phyloP scores from a whole-genome alignment of 371 early-diverging fungal species.

The Syncephalastrum contaminatum region DNA sequence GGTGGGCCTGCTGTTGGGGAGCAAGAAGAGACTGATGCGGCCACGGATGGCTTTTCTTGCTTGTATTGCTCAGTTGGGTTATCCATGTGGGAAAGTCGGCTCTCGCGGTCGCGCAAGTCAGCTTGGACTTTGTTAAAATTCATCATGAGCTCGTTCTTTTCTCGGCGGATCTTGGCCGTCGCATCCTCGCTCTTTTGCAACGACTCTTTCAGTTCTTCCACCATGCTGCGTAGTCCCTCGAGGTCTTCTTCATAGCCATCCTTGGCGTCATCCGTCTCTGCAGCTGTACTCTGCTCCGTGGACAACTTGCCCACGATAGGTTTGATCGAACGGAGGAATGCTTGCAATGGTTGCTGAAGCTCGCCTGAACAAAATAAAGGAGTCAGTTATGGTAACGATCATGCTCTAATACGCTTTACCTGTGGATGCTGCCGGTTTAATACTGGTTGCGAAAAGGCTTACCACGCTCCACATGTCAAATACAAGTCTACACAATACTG shows the following conservation, averaged over 20 bases:
- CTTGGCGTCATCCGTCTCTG: not conserved
- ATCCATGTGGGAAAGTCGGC: conserved; percentile 18
- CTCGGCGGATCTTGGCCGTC: conserved; percentile 40
- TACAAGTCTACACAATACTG: conserved; percentile 18
- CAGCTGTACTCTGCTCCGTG: conserved; percentile 8
- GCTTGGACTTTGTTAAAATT: conserved; percentile 40
- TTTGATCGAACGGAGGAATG: conserved; percentile 43
- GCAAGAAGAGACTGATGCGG: conserved; percentile 4
- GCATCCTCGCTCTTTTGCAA: conserved; percentile 32
- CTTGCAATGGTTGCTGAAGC: conserved; percentile 30
- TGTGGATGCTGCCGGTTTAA: conserved; percentile 22
- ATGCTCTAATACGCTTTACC: conserved; percentile 14
- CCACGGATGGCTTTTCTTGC: not conserved
- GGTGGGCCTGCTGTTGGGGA: conserved; percentile 14
- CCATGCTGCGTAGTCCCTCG: conserved; percentile 43
- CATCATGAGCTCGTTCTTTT: conserved; percentile 49
- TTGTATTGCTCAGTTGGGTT: conserved; percentile 5
- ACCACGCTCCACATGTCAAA: conserved; percentile 43
- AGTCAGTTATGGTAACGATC: no score
- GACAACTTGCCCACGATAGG: conserved; percentile 58
- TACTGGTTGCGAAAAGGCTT: conserved; percentile 30
- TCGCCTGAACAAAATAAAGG: conserved; percentile 26
- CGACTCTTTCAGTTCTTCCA: conserved; percentile 40
- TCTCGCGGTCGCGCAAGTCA: conserved; percentile 37
- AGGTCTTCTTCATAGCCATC: conserved; percentile 30